A percentile compares a stretch with the other conserved stretches of the same genome.
These are phyloP conservation scores for Diaporthe sp. DNA, from an alignment of 2,329 filamentous ascomycete genomes.

Conservation along the genomic window DNA sequence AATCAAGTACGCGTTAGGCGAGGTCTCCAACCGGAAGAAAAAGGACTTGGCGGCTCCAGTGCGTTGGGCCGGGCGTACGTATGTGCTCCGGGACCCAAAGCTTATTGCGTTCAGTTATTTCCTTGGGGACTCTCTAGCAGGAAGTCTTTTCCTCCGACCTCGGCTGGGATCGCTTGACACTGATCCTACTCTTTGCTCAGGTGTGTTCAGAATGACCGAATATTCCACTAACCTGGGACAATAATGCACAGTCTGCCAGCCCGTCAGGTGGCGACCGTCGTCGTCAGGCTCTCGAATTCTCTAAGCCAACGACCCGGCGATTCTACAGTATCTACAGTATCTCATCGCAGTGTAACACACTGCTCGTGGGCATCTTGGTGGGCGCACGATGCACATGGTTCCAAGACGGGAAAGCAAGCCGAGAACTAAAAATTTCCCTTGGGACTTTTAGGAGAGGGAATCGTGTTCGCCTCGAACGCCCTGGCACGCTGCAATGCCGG, in stretches of 20 bases:
- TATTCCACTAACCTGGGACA: background rate
- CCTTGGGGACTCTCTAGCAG: background rate
- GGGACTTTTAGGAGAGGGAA: slow-evolving; percentile 4
- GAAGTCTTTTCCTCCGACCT: slow-evolving; percentile 9
- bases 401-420: background rate
- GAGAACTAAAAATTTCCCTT: background rate
- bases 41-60: slow-evolving; percentile 8
- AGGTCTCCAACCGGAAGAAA: background rate
- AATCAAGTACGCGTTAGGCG: slow-evolving; percentile 1
- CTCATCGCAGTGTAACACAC: background rate
- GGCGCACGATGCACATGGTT: background rate
- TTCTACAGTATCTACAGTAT: background rate
- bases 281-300: background rate
- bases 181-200: background rate
- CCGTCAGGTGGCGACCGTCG: background rate
- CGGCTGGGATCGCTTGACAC: background rate
- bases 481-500: background rate
- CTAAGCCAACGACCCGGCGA: too few species aligned
- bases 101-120: background rate
- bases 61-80: background rate
- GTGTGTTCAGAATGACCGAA: background rate
- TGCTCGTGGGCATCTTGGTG: background rate
- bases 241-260: background rate
- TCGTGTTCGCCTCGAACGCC: background rate
- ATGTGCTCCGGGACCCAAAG: background rate